Percentiles rank a stretch among this genome's conserved stretches.
Evolutionary conservation across 2,329 filamentous ascomycete genomes (phyloP).

Genomic region (Coniochaeta hoffmannii): DNA sequence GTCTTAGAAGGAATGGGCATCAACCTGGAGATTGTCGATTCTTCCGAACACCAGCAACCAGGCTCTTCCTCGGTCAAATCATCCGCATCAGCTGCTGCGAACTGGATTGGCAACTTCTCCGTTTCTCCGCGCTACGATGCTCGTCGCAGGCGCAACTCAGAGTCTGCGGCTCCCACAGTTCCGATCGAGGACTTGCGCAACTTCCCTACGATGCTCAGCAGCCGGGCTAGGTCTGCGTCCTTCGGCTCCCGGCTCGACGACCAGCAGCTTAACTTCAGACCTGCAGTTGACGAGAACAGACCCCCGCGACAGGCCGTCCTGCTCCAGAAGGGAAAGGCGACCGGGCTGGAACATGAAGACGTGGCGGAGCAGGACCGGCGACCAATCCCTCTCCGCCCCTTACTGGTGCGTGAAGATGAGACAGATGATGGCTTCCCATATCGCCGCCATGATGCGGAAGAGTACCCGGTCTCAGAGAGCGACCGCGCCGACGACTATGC

Average conservation of each 20-base stretch:
- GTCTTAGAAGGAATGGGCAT: conserved; percentile 65
- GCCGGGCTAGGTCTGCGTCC: conserved; percentile 9
- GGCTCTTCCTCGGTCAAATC: conserved; percentile 3
- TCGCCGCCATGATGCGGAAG: not conserved
- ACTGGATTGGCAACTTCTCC: conserved; percentile 7
- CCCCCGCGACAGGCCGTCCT: not conserved
- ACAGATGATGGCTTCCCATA: not conserved
- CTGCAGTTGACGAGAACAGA: not conserved
- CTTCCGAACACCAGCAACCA: conserved; percentile 4
- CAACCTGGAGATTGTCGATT: conserved; percentile 53
- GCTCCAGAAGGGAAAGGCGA: not conserved
- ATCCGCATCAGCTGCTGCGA: conserved; percentile 2
- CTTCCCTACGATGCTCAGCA: not conserved
- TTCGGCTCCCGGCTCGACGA: not conserved
- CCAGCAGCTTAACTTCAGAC: not conserved
- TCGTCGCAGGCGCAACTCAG: conserved; percentile 16
- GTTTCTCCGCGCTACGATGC: conserved; percentile 9
- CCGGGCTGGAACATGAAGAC: not conserved
- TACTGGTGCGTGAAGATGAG: not conserved
- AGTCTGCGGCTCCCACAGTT: conserved; percentile 10
- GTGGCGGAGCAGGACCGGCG: not conserved
- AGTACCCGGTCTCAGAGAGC: not conserved
- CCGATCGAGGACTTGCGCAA: conserved; percentile 1
- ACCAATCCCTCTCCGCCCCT: not conserved
- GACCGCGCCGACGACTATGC: not conserved